Evolutionary conservation across 23 red algal species (phyloP), one percentile per base, ranked within the genome.

Genomic region (Gracilaria caudata): DNA sequence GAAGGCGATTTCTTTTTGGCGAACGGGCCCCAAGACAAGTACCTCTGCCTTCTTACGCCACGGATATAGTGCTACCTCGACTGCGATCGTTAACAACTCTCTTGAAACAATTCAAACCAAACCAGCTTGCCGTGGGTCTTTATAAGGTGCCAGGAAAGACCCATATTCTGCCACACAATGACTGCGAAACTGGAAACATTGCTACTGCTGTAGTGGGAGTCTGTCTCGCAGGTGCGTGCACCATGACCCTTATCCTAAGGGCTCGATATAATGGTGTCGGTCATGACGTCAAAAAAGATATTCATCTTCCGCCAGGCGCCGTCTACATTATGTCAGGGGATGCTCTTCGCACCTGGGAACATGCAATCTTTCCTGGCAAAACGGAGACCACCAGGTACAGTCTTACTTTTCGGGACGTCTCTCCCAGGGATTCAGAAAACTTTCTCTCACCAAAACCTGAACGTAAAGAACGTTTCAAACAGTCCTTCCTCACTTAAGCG

Each of bases 291-390:
- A 91, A 91, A 39, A 73, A 76, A 23, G 87, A 91, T 56, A 60
- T 91, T 53, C 41, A 35, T 51, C 61, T 91, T 23, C 87, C 87
- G 44, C 16, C 44, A 14, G 87, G 87, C 24, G 63, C 77, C 26
- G 87, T 82, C 6, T 91, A 80, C 36, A 29, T 91, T 39, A 91
- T 91, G 87, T 91, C 87, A n/a, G 87, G 87, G 23, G 87, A 91
- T 39, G 51, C 87, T 37, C 70, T 91, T 73, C 77, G 73, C 12
- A 37, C 82, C 11, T 91, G 87, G 87, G 38, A 82, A 23, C 87
- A 91, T 57, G 87, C 87, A 0, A 91, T 91, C 26, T 91, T 91
- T 81, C 61, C 74, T 25, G 64, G 87, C 21, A 91, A 80, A 55
- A 91, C 78, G 46, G 78, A 91, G 23, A 34, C 29, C 40, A 86